Conservation (phyloP, 306 rosid genomes). For the Cicer cuneatum region DNA sequence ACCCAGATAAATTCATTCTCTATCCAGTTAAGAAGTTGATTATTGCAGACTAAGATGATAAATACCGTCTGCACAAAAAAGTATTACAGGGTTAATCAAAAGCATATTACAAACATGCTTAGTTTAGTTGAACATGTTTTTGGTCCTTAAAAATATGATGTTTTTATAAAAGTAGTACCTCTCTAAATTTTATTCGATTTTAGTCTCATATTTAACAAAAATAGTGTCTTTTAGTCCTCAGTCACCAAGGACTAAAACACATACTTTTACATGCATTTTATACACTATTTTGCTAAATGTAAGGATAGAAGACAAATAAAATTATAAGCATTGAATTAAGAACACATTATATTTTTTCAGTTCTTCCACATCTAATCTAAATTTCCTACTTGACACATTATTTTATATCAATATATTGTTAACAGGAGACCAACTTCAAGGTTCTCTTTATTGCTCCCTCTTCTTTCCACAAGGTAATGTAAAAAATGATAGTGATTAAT, state of each 20-base stretch:
- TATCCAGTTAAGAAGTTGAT: conserved; percentile 94
- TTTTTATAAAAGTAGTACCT: background rate
- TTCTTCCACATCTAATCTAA: background rate
- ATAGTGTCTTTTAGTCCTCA: background rate
- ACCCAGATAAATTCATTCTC: conserved; percentile 91
- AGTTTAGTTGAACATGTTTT: background rate
- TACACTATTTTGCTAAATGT: background rate
- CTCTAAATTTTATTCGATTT: background rate
- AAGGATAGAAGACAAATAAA: background rate
- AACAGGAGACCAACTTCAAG: background rate
- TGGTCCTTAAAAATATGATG: background rate
- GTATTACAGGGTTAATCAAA: conserved; percentile 9
- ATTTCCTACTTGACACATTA: background rate
- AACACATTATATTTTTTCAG: background rate
- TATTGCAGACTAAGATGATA: conserved; percentile 92
- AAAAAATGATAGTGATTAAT: background rate
- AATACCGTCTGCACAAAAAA: conserved; percentile 68
- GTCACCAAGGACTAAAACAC: background rate
- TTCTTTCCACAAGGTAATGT: too few relatives aligned
- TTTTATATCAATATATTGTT: background rate
- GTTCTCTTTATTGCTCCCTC: too few relatives aligned
- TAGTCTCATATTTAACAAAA: background rate
- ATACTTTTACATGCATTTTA: background rate
- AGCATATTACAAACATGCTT: background rate
- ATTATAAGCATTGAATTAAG: background rate